Conservation (phyloP, 2,329 filamentous ascomycete genomes). For the Pseudogymnoascus sp. region DNA sequence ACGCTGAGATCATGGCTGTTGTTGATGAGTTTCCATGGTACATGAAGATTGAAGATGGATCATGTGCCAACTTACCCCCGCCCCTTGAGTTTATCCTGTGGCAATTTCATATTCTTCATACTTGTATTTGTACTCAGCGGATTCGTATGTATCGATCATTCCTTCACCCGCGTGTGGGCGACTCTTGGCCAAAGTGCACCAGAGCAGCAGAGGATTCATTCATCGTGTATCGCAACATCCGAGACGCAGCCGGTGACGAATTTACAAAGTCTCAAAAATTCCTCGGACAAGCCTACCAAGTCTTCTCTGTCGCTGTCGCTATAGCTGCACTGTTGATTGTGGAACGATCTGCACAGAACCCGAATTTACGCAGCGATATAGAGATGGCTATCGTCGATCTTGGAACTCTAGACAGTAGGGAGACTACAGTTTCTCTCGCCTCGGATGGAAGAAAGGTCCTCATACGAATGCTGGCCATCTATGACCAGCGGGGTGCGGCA, state of each 20-base stretch:
- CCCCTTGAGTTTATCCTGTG: slow-evolving; percentile 23
- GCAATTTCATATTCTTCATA: slow-evolving; percentile 27
- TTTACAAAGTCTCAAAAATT: slow-evolving; percentile 25
- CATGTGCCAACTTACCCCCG: slow-evolving; percentile 1
- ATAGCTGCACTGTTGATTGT: slow-evolving; percentile 27
- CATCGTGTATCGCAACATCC: slow-evolving; percentile 23
- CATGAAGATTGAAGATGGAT: slow-evolving; percentile 21
- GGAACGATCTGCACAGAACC: slow-evolving; percentile 24
- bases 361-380: slow-evolving; percentile 22
- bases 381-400: slow-evolving; percentile 27
- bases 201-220: slow-evolving; percentile 26
- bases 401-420: slow-evolving; percentile 19
- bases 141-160: slow-evolving; percentile 27
- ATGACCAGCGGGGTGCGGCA: slow-evolving; percentile 21
- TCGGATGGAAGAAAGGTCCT: slow-evolving; percentile 24
- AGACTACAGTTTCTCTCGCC: slow-evolving; percentile 17
- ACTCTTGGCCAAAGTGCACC: slow-evolving; percentile 23
- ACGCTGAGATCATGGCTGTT: slow-evolving; percentile 22
- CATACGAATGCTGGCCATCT: slow-evolving; percentile 26
- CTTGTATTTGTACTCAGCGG: slow-evolving; percentile 26
- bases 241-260: slow-evolving; percentile 19
- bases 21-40: slow-evolving; percentile 26
- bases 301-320: slow-evolving; percentile 27
- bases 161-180: slow-evolving; percentile 22
- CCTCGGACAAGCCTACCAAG: slow-evolving; percentile 26